Evolutionary conservation across 306 rosid genomes (phyloP), one percentile per base, ranked within the genome.

Genomic region (Pyrus betulifolia): DNA sequence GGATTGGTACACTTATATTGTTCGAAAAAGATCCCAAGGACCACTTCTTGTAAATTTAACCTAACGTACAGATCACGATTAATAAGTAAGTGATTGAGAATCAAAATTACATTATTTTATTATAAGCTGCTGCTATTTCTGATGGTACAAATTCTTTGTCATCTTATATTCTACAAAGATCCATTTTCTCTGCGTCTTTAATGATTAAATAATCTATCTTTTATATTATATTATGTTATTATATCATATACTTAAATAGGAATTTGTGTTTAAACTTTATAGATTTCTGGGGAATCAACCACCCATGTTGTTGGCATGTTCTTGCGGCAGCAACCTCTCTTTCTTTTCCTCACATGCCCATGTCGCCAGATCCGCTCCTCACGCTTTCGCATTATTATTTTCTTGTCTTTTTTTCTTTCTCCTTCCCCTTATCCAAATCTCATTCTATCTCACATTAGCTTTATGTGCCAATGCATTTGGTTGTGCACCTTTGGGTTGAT

Each of bases 361-460:
- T 87, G 93, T 90, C 84, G 31, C 79, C 83, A 83, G 93, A 91
- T 88, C 93, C 92, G 81, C 82, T 86, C 81, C 84, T 87, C 82
- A 69, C 83, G 89, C 86, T 84, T 65, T 74, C 42, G 31, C 78
- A 80, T 86, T 75, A 82, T 82, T 80, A 70, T 74, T 73, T 74
- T 77, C 60, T 75, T 76, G 89, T 88, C 84, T 69, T 82, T 83
- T 85, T 69, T 71, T 33, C 38, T 28, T 62, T 62, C 11, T 15
- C 64, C 13, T 27, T 40, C 49, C n/a, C 80, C 80, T 78, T 75
- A 84, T 78, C 86, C 77, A 69, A 83, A 68, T 77, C 59, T 74
- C 74, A 55, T 62, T 61, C 83, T 67, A 6, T 66, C 76, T 51
- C 66, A 71, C 89, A 55, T 74, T 78, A 14, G 75, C 85, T 76